Percentiles rank a stretch among this genome's conserved stretches.
These are phyloP conservation scores for Stagonosporopsis chrysanthemi DNA, from an alignment of 2,329 filamentous ascomycete genomes.

Conservation along the genomic window DNA sequence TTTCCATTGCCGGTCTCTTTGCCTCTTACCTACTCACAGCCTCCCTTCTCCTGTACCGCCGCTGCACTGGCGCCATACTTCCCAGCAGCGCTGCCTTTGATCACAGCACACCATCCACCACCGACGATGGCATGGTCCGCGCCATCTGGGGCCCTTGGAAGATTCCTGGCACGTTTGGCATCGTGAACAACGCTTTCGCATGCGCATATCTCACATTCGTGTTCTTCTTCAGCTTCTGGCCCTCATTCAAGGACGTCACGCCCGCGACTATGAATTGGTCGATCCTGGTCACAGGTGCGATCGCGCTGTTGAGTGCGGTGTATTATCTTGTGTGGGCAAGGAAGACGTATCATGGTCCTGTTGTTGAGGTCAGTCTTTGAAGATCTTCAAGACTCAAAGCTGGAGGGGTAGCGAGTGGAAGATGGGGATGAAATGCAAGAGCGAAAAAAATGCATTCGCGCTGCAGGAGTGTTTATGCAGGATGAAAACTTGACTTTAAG, in stretches of 20 bases:
- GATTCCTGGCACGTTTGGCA: slow-evolving; percentile 26
- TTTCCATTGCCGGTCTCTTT: slow-evolving; percentile 38
- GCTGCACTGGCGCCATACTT: slow-evolving; percentile 31
- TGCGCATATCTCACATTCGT: slow-evolving; percentile 34
- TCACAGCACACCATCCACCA: background rate
- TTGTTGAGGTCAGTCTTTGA: slow-evolving; percentile 29
- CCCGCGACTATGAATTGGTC: slow-evolving; percentile 41
- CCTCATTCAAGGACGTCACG: slow-evolving; percentile 23
- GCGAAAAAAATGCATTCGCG: background rate
- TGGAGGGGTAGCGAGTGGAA: background rate
- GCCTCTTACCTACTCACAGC: slow-evolving; percentile 36
- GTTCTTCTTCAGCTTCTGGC: slow-evolving; percentile 44
- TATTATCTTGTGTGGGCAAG: slow-evolving; percentile 37
- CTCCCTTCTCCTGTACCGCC: slow-evolving; percentile 36
- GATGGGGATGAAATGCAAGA: background rate
- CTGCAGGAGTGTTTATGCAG: too few species aligned
- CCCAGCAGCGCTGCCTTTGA: slow-evolving; percentile 12
- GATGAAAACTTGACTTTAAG: too few species aligned
- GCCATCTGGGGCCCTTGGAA: slow-evolving; percentile 37
- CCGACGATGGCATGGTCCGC: slow-evolving; percentile 16
- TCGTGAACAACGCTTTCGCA: slow-evolving; percentile 34
- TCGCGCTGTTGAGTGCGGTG: slow-evolving; percentile 27
- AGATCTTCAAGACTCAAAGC: background rate
- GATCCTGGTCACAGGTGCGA: slow-evolving; percentile 28
- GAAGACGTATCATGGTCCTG: slow-evolving; percentile 36